Evolutionary conservation across 2,329 filamentous ascomycete genomes (phyloP).

Genomic region (Xylaria sp.): DNA sequence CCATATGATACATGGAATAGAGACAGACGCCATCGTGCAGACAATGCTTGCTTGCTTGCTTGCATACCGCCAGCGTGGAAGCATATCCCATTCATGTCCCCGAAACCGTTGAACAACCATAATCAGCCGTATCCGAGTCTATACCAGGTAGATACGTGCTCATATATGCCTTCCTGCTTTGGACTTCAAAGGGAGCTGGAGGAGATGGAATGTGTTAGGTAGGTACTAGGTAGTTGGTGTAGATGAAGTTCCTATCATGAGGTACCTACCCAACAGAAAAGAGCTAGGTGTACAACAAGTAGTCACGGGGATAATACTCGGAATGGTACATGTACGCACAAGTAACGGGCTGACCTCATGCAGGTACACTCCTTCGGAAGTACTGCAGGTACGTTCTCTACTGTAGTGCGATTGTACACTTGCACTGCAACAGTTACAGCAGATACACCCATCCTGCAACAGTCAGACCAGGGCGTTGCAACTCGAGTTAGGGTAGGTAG

Average conservation of each 20-base stretch:
- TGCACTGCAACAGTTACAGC: neutral
- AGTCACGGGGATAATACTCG: neutral
- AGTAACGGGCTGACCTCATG: neutral
- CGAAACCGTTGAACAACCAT: too few species aligned
- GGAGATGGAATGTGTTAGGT: neutral
- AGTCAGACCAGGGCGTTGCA: neutral
- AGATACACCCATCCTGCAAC: neutral
- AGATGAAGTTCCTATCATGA: too few species aligned
- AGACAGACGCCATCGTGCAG: conserved; percentile 18
- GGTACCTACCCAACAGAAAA: too few species aligned
- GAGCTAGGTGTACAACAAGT: neutral
- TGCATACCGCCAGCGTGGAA: neutral
- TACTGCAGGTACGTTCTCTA: neutral
- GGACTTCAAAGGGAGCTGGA: neutral
- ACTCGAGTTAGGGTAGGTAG: neutral
- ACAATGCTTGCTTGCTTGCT: neutral
- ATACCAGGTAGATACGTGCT: too few species aligned
- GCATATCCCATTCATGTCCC: too few species aligned
- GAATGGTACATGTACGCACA: neutral
- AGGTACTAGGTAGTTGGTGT: too few species aligned
- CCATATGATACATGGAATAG: conserved; percentile 10
- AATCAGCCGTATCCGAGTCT: too few species aligned
- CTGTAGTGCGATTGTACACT: neutral
- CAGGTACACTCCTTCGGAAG: neutral
- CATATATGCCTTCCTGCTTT: too few species aligned